Percentiles rank a stretch among this genome's conserved stretches.
These are phyloP conservation scores for Ophiostoma quercus DNA, from an alignment of 2,329 filamentous ascomycete species.

Conservation along the genomic window DNA sequence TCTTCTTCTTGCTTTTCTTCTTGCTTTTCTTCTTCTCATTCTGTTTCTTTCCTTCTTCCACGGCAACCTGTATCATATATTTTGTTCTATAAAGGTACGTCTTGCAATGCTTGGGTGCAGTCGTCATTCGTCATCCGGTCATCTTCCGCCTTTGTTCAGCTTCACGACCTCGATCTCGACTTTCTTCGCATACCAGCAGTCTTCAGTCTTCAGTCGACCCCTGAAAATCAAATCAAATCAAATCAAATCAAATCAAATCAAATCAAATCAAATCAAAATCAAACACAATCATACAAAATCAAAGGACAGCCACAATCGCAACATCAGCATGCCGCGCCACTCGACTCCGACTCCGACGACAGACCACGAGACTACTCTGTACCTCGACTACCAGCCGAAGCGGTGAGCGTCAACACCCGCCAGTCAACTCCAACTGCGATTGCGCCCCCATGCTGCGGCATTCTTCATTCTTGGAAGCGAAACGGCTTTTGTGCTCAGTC, in stretches of 20 bases:
- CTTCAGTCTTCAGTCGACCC: not conserved
- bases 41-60: not conserved
- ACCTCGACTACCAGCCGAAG: not conserved
- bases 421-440: not conserved
- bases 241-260: not conserved
- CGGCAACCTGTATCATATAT: constrained; percentile 28
- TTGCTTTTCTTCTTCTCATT: not conserved
- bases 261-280: not conserved
- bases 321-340: not conserved
- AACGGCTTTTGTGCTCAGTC: not conserved
- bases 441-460: not conserved
- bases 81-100: constrained; percentile 28
- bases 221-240: not conserved
- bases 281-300: not conserved
- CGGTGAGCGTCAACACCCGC: not conserved
- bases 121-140: not conserved
- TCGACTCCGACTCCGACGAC: not conserved
- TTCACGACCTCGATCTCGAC: not conserved
- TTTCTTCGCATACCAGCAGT: not conserved
- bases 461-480: not conserved
- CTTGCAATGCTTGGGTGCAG: not conserved
- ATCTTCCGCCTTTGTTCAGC: not conserved
- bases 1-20: not conserved
- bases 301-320: not conserved
- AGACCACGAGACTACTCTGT: not conserved